Base-by-base conservation (phyloP, 225 moss, liverwort and hornwort species). In the Bryoerythrophyllum caledonicum region DNA sequence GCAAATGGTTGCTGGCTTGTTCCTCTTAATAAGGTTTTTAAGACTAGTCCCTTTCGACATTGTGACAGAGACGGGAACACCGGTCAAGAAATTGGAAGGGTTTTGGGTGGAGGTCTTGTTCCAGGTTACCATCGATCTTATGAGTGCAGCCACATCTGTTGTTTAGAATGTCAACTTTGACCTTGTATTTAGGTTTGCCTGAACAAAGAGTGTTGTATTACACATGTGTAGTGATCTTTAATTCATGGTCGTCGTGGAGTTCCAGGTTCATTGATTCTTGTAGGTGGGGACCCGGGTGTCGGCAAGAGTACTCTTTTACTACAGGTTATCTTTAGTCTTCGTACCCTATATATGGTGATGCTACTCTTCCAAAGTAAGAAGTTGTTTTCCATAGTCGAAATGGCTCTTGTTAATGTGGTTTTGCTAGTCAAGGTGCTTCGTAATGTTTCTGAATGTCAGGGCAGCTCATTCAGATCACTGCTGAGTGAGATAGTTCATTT, bases 241-340 rank as follows among this genome's bases (percentile, higher is more conserved):
- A n/a, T n/a, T n/a, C n/a, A n/a, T 30, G 23, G 65, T n/a, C 30
- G 41, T 57, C 40, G n/a, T n/a, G n/a, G n/a, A n/a, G 76, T 21
- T 77, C 74, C 91, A 97, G 96, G 96, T 70, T 97, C 96, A 74
- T 81, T 97, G 81, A 88, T 97, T 65, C 88, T 97, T 78, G 94
- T 97, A 52, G 96, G 96, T 60, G 94, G 96, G 26, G 96, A 97
- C 77, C 96, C 96, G 68, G 96, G 96, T 63, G 96, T 97, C 53
- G 96, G 96, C 44, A 97, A 97, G 82, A 94, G 94, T 59, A 97
- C 96, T 61, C 91, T 97, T 35, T 85, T 97, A 77, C 78, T 97
- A 71, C 96, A 97, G 96, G 96, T 94, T 44, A n/a, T 76, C 37
- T 77, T 58, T 40, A 26, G 17, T 73, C 71, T 51, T 58, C 24